These are phyloP conservation scores for Hypoxylon rubiginosum DNA, from an alignment of 2,329 filamentous ascomycete genomes.

Conservation along the genomic window DNA sequence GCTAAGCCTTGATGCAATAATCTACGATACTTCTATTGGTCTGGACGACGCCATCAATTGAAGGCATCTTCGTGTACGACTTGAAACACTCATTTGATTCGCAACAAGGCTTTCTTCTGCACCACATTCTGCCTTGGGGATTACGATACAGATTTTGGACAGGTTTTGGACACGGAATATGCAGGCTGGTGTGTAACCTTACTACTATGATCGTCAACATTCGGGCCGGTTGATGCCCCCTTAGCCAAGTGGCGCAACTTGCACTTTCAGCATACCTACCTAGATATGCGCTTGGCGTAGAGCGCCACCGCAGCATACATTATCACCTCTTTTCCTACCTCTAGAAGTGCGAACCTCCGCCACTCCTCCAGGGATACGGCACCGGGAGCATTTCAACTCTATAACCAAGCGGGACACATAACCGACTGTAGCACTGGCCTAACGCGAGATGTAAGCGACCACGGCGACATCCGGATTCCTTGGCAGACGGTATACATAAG, in stretches of 20 bases:
- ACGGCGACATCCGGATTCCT: too few species aligned
- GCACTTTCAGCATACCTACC: too few species aligned
- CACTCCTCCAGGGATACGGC: too few species aligned
- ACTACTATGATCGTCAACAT: background rate
- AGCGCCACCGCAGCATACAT: too few species aligned
- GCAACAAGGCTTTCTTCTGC: background rate
- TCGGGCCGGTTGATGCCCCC: background rate
- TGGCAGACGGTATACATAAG: background rate
- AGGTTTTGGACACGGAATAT: background rate
- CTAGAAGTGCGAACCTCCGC: too few species aligned
- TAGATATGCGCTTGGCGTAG: too few species aligned
- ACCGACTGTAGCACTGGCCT: too few species aligned
- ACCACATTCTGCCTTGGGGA: background rate
- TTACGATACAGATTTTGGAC: background rate
- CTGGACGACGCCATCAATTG: background rate
- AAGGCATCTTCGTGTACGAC: background rate
- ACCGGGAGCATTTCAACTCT: too few species aligned
- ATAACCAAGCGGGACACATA: too few species aligned
- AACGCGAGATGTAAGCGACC: too few species aligned
- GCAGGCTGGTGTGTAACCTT: background rate
- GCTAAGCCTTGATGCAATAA: constrained; percentile 1
- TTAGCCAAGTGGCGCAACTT: too few species aligned
- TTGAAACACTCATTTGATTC: background rate
- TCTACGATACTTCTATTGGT: background rate
- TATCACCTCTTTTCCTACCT: too few species aligned